phyloP scores from a whole-genome alignment of 139 green algal species.

The Chlorella sp. region DNA sequence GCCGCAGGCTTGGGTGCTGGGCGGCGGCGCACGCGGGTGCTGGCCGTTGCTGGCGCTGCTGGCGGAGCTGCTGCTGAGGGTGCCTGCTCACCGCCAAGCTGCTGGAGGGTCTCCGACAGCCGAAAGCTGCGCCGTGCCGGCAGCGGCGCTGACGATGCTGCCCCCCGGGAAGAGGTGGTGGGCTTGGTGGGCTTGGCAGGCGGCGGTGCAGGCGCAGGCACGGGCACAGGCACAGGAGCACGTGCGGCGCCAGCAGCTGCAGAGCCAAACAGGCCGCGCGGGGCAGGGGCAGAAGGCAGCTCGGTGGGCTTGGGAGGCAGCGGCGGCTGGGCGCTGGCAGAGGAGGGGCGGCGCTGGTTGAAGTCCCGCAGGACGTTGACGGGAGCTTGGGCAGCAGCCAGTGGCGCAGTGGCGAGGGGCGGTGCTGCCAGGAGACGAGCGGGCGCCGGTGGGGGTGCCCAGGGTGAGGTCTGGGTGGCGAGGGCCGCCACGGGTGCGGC shows the following conservation, averaged over 20 bases:
- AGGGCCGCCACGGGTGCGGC: background rate
- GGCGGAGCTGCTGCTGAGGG: background rate
- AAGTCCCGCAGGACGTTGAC: background rate
- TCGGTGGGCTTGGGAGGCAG: background rate
- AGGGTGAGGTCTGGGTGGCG: background rate
- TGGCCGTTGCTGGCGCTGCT: background rate
- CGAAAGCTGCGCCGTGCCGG: background rate
- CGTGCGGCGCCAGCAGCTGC: background rate
- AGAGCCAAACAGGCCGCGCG: background rate
- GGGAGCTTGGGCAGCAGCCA: background rate
- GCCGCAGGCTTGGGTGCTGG: background rate
- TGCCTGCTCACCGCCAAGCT: background rate
- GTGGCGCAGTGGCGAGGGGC: no score
- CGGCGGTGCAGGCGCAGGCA: background rate
- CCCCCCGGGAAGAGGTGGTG: background rate
- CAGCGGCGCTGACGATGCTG: background rate
- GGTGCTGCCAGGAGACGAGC: background rate
- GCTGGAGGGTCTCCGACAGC: background rate
- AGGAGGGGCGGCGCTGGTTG: background rate
- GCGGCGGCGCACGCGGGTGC: background rate
- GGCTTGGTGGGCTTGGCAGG: conserved; percentile 9
- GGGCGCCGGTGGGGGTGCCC: background rate
- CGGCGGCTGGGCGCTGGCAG: background rate
- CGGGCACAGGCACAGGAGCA: background rate
- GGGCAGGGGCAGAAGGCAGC: background rate